phyloP scores from a whole-genome alignment of 1,139 yeast species.

The Suhomyces kunorum region DNA sequence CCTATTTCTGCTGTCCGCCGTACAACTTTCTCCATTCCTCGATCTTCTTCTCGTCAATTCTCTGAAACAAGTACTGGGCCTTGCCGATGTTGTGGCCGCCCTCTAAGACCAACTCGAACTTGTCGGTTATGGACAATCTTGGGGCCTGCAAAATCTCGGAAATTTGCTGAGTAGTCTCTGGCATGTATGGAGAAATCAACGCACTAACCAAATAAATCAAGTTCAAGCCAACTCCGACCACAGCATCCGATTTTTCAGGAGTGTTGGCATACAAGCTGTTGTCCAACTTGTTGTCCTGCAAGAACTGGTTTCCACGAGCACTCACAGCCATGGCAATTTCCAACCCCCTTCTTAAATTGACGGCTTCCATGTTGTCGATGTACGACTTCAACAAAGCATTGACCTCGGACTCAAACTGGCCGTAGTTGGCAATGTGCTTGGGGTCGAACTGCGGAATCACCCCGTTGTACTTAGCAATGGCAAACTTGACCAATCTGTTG shows the following conservation, averaged over 20 bases:
- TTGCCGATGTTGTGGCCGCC: constrained; percentile 88
- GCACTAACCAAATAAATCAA: constrained; percentile 82
- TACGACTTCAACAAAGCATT: constrained; percentile 62
- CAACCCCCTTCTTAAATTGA: constrained; percentile 82
- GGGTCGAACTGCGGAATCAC: constrained; percentile 70
- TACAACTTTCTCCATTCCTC: constrained; percentile 84
- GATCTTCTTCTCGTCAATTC: constrained; percentile 88
- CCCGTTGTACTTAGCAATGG: constrained; percentile 86
- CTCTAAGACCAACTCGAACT: constrained; percentile 65
- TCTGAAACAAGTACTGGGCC: constrained; percentile 85
- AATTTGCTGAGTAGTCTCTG: constrained; percentile 73
- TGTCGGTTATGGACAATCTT: constrained; percentile 71
- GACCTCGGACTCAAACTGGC: constrained; percentile 55
- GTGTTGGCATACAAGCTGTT: constrained; percentile 74
- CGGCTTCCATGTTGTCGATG: constrained; percentile 72
- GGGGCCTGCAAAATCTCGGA: constrained; percentile 83
- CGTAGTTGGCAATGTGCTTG: constrained; percentile 50
- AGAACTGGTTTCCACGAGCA: constrained; percentile 89
- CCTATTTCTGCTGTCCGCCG: constrained; percentile 66
- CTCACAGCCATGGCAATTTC: constrained; percentile 90
- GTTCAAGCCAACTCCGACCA: constrained; percentile 88
- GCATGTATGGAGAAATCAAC: constrained; percentile 84
- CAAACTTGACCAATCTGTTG: constrained; percentile 88
- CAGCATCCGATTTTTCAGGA: constrained; percentile 87
- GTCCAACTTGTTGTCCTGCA: constrained; percentile 94